phyloP scores from a whole-genome alignment of 2,329 filamentous ascomycete species.

The Aspergillus ochraceus region DNA sequence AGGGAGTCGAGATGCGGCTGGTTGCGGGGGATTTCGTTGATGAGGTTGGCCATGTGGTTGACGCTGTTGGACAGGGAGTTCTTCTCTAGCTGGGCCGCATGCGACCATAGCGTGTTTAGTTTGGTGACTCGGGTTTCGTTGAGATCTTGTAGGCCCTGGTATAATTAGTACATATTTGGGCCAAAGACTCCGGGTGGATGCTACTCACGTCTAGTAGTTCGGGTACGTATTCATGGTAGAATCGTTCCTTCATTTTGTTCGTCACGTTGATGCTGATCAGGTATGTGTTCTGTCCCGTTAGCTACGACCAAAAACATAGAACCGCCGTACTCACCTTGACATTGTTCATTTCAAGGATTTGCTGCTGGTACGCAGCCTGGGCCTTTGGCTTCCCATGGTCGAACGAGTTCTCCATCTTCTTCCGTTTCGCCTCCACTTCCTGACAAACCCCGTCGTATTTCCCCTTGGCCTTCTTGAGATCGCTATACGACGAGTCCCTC shows the following conservation, averaged over 20 bases:
- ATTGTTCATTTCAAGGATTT: slow-evolving; percentile 94
- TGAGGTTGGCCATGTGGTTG: slow-evolving; percentile 69
- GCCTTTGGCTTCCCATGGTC: slow-evolving; percentile 84
- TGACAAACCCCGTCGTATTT: slow-evolving; percentile 94
- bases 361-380: slow-evolving; percentile 86
- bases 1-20: slow-evolving; percentile 87
- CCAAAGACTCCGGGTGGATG: too few relatives aligned
- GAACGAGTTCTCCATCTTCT: slow-evolving; percentile 92
- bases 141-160: slow-evolving; percentile 75
- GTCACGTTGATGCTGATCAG: slow-evolving; percentile 94
- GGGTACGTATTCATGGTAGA: slow-evolving; percentile 95
- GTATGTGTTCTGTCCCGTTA: slow-evolving; percentile 72
- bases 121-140: slow-evolving; percentile 84
- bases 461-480: slow-evolving; percentile 84
- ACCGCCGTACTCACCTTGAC: slow-evolving; percentile 58
- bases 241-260: slow-evolving; percentile 95
- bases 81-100: slow-evolving; percentile 77
- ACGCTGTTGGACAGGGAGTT: slow-evolving; percentile 73
- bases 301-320: slow-evolving; percentile 15
- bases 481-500: slow-evolving; percentile 76
- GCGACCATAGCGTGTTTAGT: slow-evolving; percentile 81
- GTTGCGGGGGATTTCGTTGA: slow-evolving; percentile 82
- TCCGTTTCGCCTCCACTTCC: slow-evolving; percentile 89
- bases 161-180: neutral
- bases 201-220: slow-evolving; percentile 78